Conservation (phyloP, 2,329 filamentous ascomycete genomes). For the Curvularia sp. region DNA sequence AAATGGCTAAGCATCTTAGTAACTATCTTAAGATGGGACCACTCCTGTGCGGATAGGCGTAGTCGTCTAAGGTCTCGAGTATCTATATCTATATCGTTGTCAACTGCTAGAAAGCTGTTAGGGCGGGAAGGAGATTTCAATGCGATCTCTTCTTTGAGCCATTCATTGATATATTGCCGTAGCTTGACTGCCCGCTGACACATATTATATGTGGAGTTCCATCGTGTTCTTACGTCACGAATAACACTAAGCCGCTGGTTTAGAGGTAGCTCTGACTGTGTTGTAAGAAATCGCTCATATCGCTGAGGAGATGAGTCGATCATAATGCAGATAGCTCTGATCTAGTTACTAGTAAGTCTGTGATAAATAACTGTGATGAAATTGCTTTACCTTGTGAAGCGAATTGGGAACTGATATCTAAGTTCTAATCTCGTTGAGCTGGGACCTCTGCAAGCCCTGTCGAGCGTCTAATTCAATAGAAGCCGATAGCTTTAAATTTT, state of each 20-base stretch:
- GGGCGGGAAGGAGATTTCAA: background rate
- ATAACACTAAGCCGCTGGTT: constrained; percentile 6
- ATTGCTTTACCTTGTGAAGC: background rate
- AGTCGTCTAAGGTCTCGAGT: background rate
- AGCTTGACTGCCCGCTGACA: constrained; percentile 9
- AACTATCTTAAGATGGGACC: background rate
- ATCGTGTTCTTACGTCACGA: constrained; percentile 12
- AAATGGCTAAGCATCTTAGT: background rate
- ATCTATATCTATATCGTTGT: background rate
- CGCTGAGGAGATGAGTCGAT: background rate
- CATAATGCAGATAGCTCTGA: background rate
- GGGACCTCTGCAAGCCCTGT: background rate
- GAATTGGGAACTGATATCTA: background rate
- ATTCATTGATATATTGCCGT: constrained; percentile 18
- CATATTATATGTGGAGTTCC: constrained; percentile 21
- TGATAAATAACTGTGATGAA: constrained; percentile 1
- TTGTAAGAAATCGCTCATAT: background rate
- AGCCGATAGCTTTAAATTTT: constrained; percentile 4
- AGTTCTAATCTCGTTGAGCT: background rate
- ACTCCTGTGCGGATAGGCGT: background rate
- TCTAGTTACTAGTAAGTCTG: background rate
- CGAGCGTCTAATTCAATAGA: background rate
- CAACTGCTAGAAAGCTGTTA: constrained; percentile 1
- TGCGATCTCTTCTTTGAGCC: constrained; percentile 15
- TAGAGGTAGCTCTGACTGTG: background rate